These are phyloP conservation scores for Trichoderma koningii DNA, from an alignment of 2,329 filamentous ascomycete species.

Conservation along the genomic window DNA sequence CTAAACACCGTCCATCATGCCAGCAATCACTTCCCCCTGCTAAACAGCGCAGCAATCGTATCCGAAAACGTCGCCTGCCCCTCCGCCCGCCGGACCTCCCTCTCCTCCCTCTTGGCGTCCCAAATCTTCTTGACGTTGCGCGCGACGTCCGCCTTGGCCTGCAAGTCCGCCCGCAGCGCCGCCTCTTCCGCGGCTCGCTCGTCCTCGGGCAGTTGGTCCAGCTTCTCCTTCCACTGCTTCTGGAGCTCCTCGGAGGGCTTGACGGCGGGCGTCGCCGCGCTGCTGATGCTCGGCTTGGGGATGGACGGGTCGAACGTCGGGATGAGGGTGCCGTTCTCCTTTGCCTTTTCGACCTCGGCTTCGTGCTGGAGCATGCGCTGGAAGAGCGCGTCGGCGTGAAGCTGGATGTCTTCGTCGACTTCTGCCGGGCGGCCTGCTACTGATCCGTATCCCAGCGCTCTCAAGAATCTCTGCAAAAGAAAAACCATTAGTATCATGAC, in stretches of 20 bases:
- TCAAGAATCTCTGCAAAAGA: conserved; percentile 70
- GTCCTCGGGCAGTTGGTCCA: conserved; percentile 59
- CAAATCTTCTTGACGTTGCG: conserved; percentile 56
- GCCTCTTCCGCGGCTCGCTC: conserved; percentile 65
- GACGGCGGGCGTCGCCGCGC: conserved; percentile 30
- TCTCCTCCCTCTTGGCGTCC: conserved; percentile 59
- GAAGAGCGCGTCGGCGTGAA: conserved; percentile 91
- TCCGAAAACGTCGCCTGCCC: conserved; percentile 40
- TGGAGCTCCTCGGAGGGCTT: conserved; percentile 50
- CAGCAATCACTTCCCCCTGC: conserved; percentile 35
- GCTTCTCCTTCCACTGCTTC: conserved; percentile 54
- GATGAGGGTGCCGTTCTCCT: conserved; percentile 58
- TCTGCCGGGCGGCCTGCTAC: conserved; percentile 64
- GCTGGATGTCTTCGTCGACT: conserved; percentile 85
- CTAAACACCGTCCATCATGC: neutral
- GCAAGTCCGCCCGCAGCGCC: conserved; percentile 63
- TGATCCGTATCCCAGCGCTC: conserved; percentile 83
- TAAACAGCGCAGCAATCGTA: conserved; percentile 37
- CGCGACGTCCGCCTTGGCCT: conserved; percentile 62
- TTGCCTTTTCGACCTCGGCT: conserved; percentile 68
- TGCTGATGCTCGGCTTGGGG: conserved; percentile 38
- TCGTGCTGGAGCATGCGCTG: conserved; percentile 86
- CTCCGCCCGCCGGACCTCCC: conserved; percentile 46
- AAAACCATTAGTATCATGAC: neutral
- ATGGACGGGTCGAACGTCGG: conserved; percentile 64